Evolutionary conservation across 805 yeast species (phyloP).

Genomic region (Middelhovenomyces tepae): DNA sequence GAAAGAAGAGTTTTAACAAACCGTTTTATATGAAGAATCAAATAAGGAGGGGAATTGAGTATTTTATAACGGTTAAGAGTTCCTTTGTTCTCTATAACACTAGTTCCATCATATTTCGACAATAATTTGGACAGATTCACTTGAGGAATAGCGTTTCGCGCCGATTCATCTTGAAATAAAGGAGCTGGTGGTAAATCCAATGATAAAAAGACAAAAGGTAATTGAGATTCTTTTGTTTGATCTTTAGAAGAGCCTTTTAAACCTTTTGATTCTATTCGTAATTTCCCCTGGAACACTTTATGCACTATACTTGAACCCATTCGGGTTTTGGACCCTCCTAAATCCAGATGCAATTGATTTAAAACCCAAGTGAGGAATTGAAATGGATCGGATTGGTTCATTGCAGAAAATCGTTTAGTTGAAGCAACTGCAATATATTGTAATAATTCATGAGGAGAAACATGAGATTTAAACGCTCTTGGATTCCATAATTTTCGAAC

Average conservation of each 20-base stretch:
- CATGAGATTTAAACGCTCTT: constrained; percentile 46
- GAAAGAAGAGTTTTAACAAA: constrained; percentile 31
- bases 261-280: constrained; percentile 29
- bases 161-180: constrained; percentile 41
- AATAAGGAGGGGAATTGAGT: constrained; percentile 37
- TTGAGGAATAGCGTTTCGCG: constrained; percentile 44
- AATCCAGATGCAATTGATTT: constrained; percentile 34
- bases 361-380: constrained; percentile 52
- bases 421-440: constrained; percentile 40
- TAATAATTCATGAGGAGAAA: constrained; percentile 60
- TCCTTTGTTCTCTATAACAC: constrained; percentile 27
- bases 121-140: constrained; percentile 38
- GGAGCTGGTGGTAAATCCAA: constrained; percentile 55
- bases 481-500: constrained; percentile 59
- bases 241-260: constrained; percentile 19
- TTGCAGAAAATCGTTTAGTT: constrained; percentile 34
- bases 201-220: constrained; percentile 44
- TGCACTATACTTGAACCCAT: constrained; percentile 24
- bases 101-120: constrained; percentile 25
- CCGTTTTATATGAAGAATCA: constrained; percentile 53
- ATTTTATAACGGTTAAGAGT: constrained; percentile 34
- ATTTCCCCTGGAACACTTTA: constrained; percentile 45
- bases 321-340: constrained; percentile 23
- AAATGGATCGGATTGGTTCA: constrained; percentile 43
- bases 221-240: constrained; percentile 13